phyloP scores from a whole-genome alignment of 1,284 basidiomycete species.

The Sphaerobolus stellatus region DNA sequence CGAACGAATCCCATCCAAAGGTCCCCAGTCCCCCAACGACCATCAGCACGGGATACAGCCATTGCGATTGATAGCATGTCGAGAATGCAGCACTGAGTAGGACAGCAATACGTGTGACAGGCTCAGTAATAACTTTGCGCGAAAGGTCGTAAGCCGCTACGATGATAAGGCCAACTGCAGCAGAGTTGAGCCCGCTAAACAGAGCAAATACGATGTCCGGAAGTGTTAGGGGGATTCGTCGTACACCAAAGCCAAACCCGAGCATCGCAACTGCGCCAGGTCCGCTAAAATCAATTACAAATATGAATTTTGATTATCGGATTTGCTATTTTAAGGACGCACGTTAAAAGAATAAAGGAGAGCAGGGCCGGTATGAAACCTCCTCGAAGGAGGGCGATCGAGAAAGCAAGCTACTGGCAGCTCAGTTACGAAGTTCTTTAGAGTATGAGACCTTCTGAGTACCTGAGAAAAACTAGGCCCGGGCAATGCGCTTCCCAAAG shows the following conservation, averaged over 20 bases:
- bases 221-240: slow-evolving; percentile 43
- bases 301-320: background rate
- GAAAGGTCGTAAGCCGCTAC: slow-evolving; percentile 54
- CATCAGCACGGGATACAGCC: slow-evolving; percentile 43
- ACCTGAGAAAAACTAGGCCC: slow-evolving; percentile 12
- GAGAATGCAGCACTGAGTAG: slow-evolving; percentile 29
- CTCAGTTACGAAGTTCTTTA: too few relatives aligned
- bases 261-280: slow-evolving; percentile 55
- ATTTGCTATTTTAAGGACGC: background rate
- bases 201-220: slow-evolving; percentile 51
- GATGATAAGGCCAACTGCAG: slow-evolving; percentile 57
- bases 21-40: slow-evolving; percentile 33
- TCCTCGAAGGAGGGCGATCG: slow-evolving; percentile 8
- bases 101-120: slow-evolving; percentile 47
- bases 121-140: slow-evolving; percentile 48
- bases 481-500: slow-evolving; percentile 8
- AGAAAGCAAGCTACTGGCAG: slow-evolving; percentile 11
- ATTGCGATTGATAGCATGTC: slow-evolving; percentile 49
- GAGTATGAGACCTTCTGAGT: too few relatives aligned
- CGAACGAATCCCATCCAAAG: slow-evolving; percentile 33
- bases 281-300: slow-evolving; percentile 23
- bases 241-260: slow-evolving; percentile 47
- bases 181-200: slow-evolving; percentile 56
- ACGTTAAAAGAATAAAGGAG: slow-evolving; percentile 11
- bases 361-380: slow-evolving; percentile 8